Conservation (phyloP, 345 rosid genomes). For the Geranium brycei region DNA sequence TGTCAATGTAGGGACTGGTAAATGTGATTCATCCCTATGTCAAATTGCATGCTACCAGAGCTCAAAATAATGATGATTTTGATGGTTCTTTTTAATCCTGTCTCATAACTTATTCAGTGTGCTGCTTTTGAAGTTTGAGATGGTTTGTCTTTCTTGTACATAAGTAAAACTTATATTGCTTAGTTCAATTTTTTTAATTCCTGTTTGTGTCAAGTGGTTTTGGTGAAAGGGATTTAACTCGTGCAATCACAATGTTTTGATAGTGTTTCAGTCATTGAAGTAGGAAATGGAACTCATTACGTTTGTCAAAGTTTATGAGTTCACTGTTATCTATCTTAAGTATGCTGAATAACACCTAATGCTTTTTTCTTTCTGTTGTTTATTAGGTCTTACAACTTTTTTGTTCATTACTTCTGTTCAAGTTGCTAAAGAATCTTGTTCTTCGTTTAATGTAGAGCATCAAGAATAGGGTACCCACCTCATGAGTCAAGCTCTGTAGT, state of each 20-base stretch:
- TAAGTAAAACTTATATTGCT: background rate
- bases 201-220: background rate
- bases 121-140: no score
- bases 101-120: no score
- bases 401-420: background rate
- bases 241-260: background rate
- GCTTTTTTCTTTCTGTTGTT: background rate
- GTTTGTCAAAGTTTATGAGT: background rate
- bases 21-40: no score
- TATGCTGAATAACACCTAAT: background rate
- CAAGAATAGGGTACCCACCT: slow-evolving; percentile 34
- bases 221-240: background rate
- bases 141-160: no score
- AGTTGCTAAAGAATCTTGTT: background rate
- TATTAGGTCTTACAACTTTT: background rate
- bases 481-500: slow-evolving; percentile 47
- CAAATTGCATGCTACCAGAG: no score
- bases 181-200: background rate
- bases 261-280: background rate
- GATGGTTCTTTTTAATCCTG: no score
- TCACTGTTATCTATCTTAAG: no score
- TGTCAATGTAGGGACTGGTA: no score
- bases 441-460: slow-evolving; percentile 19
- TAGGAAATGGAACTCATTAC: no score
- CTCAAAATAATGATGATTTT: no score